Evolutionary conservation across 2,329 filamentous ascomycete species (phyloP), one percentile per base, ranked within the genome.

Genomic region (Didymella segeticola): DNA sequence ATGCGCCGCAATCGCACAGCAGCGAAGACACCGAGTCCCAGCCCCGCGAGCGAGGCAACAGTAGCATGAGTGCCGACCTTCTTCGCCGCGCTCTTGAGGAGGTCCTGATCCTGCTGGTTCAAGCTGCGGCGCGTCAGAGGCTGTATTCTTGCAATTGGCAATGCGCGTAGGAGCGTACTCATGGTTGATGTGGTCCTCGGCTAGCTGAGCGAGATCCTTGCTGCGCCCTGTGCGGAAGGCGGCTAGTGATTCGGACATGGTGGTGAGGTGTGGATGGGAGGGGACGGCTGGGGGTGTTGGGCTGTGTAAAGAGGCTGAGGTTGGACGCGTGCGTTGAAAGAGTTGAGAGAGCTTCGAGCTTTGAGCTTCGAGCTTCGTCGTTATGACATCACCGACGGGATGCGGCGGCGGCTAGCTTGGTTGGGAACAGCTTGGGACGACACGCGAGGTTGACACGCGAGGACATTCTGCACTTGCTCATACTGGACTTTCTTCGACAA

Each of bases 1-100:
- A 82, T 79, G 31, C 74, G 74, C 31, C 87, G 79, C 10, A 89
- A 68, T 9, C 85, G 78, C 59, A 81, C 80, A 3, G 86, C 86
- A 36, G 60, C 67, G 43, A 66, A 74, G 19, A 85, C 58, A 3
- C 86, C 86, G 0, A 89, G 75, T 0, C 82, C 82, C 2, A 89
- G 68, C 3, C 87, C 87, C 2, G 86, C 57, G 5, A 84, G 66
- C 1, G 86, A 86, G 27, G 86, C 87, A 52, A 88, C 62, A 4
- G 79, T 77, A 1, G 86, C 80, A 63, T 85, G 81, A 1, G 75
- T 78, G 8, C 79, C 78, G 23, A 89, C 79, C 51, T 81, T 84
- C 6, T 67, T 70, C 5, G 84, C 84, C 5, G 86, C 86, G 15
- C 72, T 77, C 36, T 79, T 76, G 15, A 89, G 77, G 0, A 78